phyloP scores from a whole-genome alignment of 768 basidiomycete species.

The Pleurotus cornucopiae region DNA sequence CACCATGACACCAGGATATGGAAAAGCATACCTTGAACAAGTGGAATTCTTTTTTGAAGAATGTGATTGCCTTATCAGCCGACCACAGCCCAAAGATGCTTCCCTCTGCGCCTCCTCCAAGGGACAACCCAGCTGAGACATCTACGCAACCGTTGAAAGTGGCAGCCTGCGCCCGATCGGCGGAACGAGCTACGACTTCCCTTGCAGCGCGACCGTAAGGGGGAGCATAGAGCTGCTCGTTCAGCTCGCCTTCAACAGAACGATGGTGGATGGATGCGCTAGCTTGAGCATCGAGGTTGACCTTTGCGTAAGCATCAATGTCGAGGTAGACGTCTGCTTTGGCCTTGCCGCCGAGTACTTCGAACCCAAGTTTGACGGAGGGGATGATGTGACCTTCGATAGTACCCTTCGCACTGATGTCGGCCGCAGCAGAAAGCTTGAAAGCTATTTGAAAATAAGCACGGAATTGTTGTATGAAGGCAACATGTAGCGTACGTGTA shows the following conservation, averaged over 20 bases:
- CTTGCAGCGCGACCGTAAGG: constrained; percentile 1
- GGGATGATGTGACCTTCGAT: constrained; percentile 29
- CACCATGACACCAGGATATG: no score
- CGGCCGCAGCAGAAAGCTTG: constrained; percentile 20
- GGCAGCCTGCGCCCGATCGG: neutral
- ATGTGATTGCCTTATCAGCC: neutral
- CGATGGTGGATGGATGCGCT: constrained; percentile 1
- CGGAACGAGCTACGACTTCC: neutral
- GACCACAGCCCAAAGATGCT: constrained; percentile 17
- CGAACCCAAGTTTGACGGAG: constrained; percentile 21
- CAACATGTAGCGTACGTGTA: neutral
- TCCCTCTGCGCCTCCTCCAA: constrained; percentile 16
- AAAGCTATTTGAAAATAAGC: constrained; percentile 11
- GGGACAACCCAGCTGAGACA: constrained; percentile 11
- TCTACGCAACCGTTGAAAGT: constrained; percentile 15
- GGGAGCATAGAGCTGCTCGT: neutral
- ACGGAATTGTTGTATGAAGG: neutral
- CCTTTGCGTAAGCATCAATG: constrained; percentile 22
- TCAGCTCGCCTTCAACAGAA: neutral
- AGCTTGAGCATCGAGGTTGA: constrained; percentile 15
- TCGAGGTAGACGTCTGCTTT: constrained; percentile 13
- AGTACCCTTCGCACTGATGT: constrained; percentile 20
- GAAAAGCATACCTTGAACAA: constrained; percentile 14
- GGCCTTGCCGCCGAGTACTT: constrained; percentile 14
- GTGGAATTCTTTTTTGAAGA: constrained; percentile 17